These are phyloP conservation scores for Penicillium samsonianum DNA, from an alignment of 495 filamentous ascomycete species.

Conservation along the genomic window DNA sequence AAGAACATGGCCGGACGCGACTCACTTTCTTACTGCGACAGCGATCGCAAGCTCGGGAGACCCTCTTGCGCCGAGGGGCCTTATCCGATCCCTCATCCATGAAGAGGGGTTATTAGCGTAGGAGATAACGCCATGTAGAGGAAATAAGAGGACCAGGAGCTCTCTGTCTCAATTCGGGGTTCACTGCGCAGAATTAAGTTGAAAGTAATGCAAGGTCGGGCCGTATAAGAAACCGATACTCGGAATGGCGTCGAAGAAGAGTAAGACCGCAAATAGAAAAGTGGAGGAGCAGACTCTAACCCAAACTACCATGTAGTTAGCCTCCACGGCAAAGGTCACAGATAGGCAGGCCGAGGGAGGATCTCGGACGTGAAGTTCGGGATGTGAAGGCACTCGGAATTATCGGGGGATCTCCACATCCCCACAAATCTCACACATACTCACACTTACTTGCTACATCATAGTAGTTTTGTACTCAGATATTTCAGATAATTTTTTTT, in stretches of 20 bases:
- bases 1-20: not conserved
- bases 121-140: slow-evolving; percentile 31
- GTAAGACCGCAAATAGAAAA: not conserved
- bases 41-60: slow-evolving; percentile 70
- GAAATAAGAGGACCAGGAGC: too few relatives aligned
- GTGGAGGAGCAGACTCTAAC: not conserved
- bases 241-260: not conserved
- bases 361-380: slow-evolving; percentile 5
- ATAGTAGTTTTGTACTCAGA: too few relatives aligned
- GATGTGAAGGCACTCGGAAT: not conserved
- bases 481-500: too few relatives aligned
- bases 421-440: not conserved
- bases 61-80: slow-evolving; percentile 58
- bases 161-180: not conserved
- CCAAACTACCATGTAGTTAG: not conserved
- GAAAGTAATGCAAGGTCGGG: not conserved
- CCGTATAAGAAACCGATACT: not conserved
- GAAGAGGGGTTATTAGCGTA: slow-evolving; percentile 31
- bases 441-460: not conserved
- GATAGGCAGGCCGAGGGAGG: not conserved
- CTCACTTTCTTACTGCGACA: slow-evolving; percentile 62
- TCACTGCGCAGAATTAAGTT: not conserved
- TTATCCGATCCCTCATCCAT: slow-evolving; percentile 52
- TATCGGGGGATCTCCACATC: not conserved
- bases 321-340: not conserved